These are phyloP conservation scores for Fusarium protoensiforme DNA, from an alignment of 2,329 filamentous ascomycete genomes.

Conservation along the genomic window DNA sequence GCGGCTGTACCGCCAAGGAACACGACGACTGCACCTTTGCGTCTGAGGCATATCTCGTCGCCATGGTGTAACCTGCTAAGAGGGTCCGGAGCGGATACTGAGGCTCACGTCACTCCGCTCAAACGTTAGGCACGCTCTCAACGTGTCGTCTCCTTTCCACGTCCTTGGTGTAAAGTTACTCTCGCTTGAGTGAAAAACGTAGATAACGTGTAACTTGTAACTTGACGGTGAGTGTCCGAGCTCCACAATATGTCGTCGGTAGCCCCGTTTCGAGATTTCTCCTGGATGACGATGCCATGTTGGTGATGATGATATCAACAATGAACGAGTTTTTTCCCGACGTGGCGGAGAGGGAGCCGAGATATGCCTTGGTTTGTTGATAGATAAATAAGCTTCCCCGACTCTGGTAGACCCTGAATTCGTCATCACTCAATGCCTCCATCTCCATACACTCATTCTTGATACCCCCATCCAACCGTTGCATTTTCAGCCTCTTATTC, in stretches of 20 bases:
- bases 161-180: constrained; percentile 10
- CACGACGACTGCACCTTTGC: not conserved
- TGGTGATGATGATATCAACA: constrained; percentile 34
- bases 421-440: constrained; percentile 11
- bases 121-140: not conserved
- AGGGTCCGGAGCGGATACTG: constrained; percentile 4
- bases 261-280: constrained; percentile 22
- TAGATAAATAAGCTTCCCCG: constrained; percentile 37
- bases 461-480: constrained; percentile 28
- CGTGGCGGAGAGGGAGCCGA: not conserved
- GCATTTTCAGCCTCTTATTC: constrained; percentile 17
- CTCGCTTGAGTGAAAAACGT: constrained; percentile 20
- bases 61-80: constrained; percentile 32
- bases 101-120: not conserved
- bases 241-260: constrained; percentile 26
- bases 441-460: constrained; percentile 28
- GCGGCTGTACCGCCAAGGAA: constrained; percentile 17
- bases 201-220: not conserved
- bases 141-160: constrained; percentile 15
- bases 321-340: constrained; percentile 28
- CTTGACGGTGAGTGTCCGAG: constrained; percentile 34
- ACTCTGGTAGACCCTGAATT: constrained; percentile 18
- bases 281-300: not conserved
- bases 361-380: not conserved
- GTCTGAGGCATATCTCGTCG: constrained; percentile 32